Conservation (phyloP, 2,329 filamentous ascomycete species). For the Drechmeria coniospora region DNA sequence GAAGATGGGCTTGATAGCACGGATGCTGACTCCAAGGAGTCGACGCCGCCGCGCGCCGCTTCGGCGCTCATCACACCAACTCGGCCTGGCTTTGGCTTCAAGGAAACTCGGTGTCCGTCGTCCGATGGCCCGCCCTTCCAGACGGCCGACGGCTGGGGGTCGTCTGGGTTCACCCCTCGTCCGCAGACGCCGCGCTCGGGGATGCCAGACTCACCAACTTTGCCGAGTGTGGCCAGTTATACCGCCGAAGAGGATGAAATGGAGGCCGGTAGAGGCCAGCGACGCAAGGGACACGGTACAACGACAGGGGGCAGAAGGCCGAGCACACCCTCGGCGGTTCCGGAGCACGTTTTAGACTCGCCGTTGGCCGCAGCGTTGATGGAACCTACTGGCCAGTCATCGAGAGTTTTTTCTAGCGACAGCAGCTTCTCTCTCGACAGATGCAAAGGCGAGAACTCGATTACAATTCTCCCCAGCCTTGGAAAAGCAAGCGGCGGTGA, state of each 20-base stretch:
- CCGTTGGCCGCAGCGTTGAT: not conserved
- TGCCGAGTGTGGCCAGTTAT: too few species aligned
- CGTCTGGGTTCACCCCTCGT: slow-evolving; percentile 1
- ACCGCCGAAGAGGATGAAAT: too few species aligned
- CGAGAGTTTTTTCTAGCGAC: not conserved
- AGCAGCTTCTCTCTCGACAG: slow-evolving; percentile 11
- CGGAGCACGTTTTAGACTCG: too few species aligned
- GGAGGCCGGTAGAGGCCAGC: too few species aligned
- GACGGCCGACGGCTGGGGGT: not conserved
- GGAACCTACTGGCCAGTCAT: not conserved
- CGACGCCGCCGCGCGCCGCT: not conserved
- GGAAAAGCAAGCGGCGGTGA: not conserved
- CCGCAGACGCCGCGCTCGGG: not conserved
- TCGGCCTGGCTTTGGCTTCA: not conserved
- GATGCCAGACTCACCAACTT: slow-evolving; percentile 2
- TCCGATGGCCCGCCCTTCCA: not conserved
- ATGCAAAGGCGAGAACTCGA: slow-evolving; percentile 7
- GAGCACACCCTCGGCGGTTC: too few species aligned
- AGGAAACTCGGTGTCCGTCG: not conserved
- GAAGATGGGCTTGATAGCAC: not conserved
- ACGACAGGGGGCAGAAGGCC: too few species aligned
- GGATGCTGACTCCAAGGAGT: not conserved
- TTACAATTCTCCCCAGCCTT: slow-evolving; percentile 9
- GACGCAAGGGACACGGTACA: too few species aligned
- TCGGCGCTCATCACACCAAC: not conserved